Percentiles rank a stretch among this genome's conserved stretches.
Evolutionary conservation across 2,329 filamentous ascomycete species (phyloP).

Genomic region (Colletotrichum phormii): DNA sequence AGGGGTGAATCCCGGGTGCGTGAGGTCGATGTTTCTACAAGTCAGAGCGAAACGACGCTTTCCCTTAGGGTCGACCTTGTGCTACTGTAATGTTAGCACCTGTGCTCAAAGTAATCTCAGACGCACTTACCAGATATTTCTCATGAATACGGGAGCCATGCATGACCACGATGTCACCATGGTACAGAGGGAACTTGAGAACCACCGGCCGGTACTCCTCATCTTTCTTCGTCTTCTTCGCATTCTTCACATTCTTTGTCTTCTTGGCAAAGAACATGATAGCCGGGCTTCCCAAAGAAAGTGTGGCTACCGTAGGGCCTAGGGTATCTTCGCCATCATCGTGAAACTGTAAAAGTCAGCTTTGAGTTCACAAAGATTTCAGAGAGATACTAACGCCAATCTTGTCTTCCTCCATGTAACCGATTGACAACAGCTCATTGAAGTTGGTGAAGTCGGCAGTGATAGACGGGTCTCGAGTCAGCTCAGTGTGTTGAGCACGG

Average conservation of each 20-base stretch:
- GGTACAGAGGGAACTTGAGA: constrained; percentile 59
- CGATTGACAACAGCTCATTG: constrained; percentile 73
- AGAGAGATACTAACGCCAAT: constrained; percentile 58
- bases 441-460: constrained; percentile 55
- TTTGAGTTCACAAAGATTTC: neutral
- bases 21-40: constrained; percentile 61
- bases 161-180: constrained; percentile 76
- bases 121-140: constrained; percentile 62
- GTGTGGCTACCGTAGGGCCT: constrained; percentile 71
- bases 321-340: constrained; percentile 75
- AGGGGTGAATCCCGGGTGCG: constrained; percentile 47
- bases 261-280: constrained; percentile 71
- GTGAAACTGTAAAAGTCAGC: constrained; percentile 61
- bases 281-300: constrained; percentile 69
- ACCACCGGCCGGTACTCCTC: constrained; percentile 36
- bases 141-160: constrained; percentile 69
- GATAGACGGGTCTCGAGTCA: constrained; percentile 38
- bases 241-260: constrained; percentile 43
- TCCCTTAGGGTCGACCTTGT: constrained; percentile 63
- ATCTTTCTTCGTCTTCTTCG: neutral
- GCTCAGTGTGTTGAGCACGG: neutral
- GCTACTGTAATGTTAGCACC: constrained; percentile 48
- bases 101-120: neutral
- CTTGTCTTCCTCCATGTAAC: constrained; percentile 69
- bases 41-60: constrained; percentile 68